phyloP scores from a whole-genome alignment of 2,329 filamentous ascomycete genomes.

The Aspergillus unguis region DNA sequence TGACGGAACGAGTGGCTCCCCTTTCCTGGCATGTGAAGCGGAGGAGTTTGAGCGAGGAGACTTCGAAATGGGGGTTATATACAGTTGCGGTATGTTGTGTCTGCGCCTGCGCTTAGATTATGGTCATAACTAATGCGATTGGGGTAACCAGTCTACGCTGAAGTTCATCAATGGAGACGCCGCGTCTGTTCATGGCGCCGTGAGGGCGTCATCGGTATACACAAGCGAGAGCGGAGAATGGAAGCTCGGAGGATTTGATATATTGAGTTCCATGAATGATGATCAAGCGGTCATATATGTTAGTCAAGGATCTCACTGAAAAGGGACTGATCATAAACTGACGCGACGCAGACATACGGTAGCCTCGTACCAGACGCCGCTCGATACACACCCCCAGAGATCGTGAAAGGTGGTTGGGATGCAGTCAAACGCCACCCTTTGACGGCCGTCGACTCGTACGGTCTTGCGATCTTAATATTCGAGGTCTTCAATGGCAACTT shows the following conservation, averaged over 20 bases:
- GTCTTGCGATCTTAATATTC: constrained; percentile 77
- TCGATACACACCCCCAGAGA: constrained; percentile 81
- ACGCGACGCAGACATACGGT: constrained; percentile 66
- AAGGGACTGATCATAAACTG: constrained; percentile 6
- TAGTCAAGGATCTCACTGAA: constrained; percentile 17
- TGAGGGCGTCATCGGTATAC: constrained; percentile 83
- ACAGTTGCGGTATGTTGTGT: constrained; percentile 65
- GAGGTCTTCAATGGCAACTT: constrained; percentile 91
- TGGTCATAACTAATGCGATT: not conserved
- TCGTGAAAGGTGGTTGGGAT: constrained; percentile 87
- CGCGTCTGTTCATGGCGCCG: constrained; percentile 80
- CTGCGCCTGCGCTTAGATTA: not conserved
- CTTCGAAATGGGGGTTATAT: constrained; percentile 92
- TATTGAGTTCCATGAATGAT: constrained; percentile 91
- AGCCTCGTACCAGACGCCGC: constrained; percentile 80
- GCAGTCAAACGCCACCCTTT: constrained; percentile 78
- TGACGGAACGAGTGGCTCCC: constrained; percentile 84
- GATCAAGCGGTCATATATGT: constrained; percentile 91
- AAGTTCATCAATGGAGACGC: constrained; percentile 97
- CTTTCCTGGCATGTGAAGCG: constrained; percentile 86
- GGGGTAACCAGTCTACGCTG: constrained; percentile 65
- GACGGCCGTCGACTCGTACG: constrained; percentile 81
- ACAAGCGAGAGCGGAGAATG: constrained; percentile 96
- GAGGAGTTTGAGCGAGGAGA: constrained; percentile 84
- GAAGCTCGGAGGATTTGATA: constrained; percentile 92